Conservation (phyloP, 1,284 basidiomycete species). For the Moniliophthora roreri region DNA sequence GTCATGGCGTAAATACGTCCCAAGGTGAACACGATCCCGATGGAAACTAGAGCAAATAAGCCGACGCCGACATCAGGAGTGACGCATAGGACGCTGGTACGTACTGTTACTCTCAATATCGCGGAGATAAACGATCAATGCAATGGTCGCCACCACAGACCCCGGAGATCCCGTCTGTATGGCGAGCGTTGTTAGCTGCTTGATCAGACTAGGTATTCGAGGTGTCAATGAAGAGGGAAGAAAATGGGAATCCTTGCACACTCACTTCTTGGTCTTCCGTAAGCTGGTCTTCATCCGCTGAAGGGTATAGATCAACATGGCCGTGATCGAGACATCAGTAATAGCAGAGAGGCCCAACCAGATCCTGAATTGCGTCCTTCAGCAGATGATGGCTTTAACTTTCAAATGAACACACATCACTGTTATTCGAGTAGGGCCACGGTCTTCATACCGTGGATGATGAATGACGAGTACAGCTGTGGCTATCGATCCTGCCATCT, state of each 20-base stretch:
- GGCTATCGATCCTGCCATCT: neutral
- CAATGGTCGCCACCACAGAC: neutral
- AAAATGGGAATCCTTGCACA: neutral
- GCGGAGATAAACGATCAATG: neutral
- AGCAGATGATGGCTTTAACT: too few species aligned
- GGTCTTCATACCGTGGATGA: neutral
- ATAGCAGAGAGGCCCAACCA: neutral
- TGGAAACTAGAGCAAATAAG: neutral
- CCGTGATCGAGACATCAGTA: neutral
- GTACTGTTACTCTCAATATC: neutral
- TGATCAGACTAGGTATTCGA: neutral
- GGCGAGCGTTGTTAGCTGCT: neutral
- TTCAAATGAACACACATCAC: neutral
- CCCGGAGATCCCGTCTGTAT: neutral
- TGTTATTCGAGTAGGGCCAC: neutral
- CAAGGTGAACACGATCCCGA: neutral
- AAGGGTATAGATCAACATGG: neutral
- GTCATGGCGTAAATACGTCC: neutral
- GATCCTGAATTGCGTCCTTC: neutral
- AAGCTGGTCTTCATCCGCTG: neutral
- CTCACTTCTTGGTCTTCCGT: neutral
- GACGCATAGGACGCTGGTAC: neutral
- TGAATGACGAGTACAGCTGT: neutral
- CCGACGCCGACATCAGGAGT: too few species aligned
- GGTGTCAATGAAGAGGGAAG: neutral